Evolutionary conservation across 2,329 filamentous ascomycete genomes (phyloP), one percentile per base, ranked within the genome.

Genomic region (Clathrospora elynae): DNA sequence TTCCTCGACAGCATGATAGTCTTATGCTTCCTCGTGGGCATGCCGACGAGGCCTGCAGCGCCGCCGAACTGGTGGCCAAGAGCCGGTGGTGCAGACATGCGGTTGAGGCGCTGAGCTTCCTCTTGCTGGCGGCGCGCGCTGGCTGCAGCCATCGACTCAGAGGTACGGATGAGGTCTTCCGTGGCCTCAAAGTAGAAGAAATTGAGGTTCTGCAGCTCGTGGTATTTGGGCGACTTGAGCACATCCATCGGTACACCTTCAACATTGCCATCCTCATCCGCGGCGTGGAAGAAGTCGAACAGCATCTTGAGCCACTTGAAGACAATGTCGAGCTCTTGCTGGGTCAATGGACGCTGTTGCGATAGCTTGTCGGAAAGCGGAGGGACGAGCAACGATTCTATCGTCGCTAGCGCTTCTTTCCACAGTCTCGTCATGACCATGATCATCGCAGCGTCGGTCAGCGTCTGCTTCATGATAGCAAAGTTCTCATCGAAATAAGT

Each of bases 401-500:
- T 87, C 1, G 92, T 95, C 58, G 91, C 85, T 11, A 99, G 78
- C 1, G 96, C 91, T 70, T 99, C 93, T 72, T 99, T 99, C 93
- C 93, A 99, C 5, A 99, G 75, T 30, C 93, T 84, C 14, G 90
- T 95, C 93, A 99, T 99, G 59, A 99, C 93, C 67, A 93, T 91
- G 59, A 91, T 84, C 92, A 99, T 96, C n/a, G 93, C 95, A 43
- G 90, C 86, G 44, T 90, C 87, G 1, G 93, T 97, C 42, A 99
- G 77, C 0, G 92, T 96, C 70, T 93, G 85, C 73, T 97, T 96
- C 91, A 99, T 96, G 58, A 97, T 96, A 46, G 90, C 90, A 71
- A 99, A 99, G 64, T 99, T 99, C 67, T 96, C 92, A 67, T 99
- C 89, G 66, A 99, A 99, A 70, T 99, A 99, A 39, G 84, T 82